Evolutionary conservation across 768 basidiomycete species (phyloP).

Genomic region (Pleurotus djamor): DNA sequence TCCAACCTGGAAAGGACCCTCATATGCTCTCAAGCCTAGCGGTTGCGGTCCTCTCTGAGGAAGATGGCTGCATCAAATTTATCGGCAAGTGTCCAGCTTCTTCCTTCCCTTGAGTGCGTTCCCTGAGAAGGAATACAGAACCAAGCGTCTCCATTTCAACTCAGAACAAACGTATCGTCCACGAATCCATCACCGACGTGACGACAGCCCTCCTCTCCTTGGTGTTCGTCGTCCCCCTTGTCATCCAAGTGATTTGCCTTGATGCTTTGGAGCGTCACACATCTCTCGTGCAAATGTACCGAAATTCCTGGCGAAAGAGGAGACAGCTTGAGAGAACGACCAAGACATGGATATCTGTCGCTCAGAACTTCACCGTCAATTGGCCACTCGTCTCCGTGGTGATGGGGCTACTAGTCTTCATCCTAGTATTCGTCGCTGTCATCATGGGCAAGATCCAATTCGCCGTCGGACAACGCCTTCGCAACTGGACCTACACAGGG

Average conservation of each 20-base stretch:
- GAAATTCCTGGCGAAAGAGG: background rate
- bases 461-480: background rate
- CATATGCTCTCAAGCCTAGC: conserved; percentile 1
- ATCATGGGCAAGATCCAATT: background rate
- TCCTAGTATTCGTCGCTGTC: background rate
- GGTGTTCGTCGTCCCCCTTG: background rate
- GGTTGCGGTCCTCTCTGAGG: background rate
- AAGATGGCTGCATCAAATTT: conserved; percentile 2
- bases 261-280: background rate
- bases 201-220: background rate
- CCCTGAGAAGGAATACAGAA: background rate
- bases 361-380: background rate
- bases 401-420: background rate
- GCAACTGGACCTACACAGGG: background rate
- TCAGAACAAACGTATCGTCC: background rate
- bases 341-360: background rate
- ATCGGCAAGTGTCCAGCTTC: background rate
- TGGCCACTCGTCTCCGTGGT: background rate
- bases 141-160: background rate
- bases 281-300: background rate
- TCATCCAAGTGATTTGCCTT: background rate
- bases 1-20: background rate
- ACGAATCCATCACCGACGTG: background rate
- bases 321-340: background rate
- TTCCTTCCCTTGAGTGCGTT: background rate